phyloP scores from a whole-genome alignment of 2,329 filamentous ascomycete species.

The Fusarium sulawesiense region DNA sequence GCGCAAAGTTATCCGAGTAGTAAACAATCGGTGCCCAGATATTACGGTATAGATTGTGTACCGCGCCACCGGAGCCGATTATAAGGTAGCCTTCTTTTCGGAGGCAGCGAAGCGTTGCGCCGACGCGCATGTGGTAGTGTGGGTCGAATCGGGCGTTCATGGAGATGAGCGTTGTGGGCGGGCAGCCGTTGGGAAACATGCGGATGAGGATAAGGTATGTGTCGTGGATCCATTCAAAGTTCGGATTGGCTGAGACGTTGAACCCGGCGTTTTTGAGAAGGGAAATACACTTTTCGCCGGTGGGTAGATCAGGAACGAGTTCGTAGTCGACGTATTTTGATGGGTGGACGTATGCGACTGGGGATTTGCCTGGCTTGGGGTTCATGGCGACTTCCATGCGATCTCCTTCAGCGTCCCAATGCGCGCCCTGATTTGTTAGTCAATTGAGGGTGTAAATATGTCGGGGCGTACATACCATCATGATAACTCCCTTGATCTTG shows the following conservation, averaged over 20 bases:
- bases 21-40: constrained; percentile 71
- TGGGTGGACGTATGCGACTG: constrained; percentile 74
- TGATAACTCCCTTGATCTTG: constrained; percentile 34
- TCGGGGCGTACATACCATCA: constrained; percentile 26
- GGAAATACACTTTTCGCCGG: constrained; percentile 60
- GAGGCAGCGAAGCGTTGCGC: constrained; percentile 21
- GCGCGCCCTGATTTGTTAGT: constrained; percentile 54
- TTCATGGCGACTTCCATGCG: constrained; percentile 71
- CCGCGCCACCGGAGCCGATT: constrained; percentile 69
- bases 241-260: constrained; percentile 62
- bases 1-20: constrained; percentile 26
- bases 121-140: constrained; percentile 42
- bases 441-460: neutral
- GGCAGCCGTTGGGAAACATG: constrained; percentile 74
- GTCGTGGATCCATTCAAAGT: constrained; percentile 79
- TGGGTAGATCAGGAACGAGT: constrained; percentile 68
- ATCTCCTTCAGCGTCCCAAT: constrained; percentile 70
- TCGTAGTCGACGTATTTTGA: constrained; percentile 72
- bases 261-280: constrained; percentile 64
- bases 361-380: constrained; percentile 68
- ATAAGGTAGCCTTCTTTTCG: constrained; percentile 56
- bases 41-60: constrained; percentile 78
- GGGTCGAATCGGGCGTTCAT: constrained; percentile 43
- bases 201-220: constrained; percentile 75
- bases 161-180: constrained; percentile 65